Evolutionary conservation across 2,329 filamentous ascomycete species (phyloP), one percentile per base, ranked within the genome.

Genomic region (Alternaria burnsii): DNA sequence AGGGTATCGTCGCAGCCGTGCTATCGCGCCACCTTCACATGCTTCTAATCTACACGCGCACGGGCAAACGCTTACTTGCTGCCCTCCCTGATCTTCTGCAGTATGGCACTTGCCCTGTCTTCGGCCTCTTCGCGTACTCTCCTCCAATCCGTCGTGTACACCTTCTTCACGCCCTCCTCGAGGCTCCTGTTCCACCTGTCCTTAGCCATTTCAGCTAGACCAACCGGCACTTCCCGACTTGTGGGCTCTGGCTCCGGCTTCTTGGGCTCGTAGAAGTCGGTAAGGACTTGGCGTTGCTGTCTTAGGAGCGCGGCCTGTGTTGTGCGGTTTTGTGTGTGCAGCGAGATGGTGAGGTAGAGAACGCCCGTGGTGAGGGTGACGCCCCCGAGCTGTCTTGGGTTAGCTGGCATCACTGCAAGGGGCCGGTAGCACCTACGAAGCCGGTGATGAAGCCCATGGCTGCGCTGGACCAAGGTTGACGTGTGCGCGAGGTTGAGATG

Each of bases 361-460:
- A 76, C 64, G 48, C 81, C 77, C 11, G 82, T 79, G 52, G 83
- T 84, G 55, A 85, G 79, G 60, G 83, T 84, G 62, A 84, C 76
- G 73, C 83, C 83, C 70, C 82, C 80, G 60, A 85, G 77, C 83
- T 84, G 66, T 16, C 20, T 9, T 28, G 10, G 24, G 24, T 60
- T 42, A 60, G 58, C 41, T 4, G n/a, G 14, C 24, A 20, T 7
- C 22, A 42, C 22, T 26, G 26, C 11, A 20, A 14, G 32, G 12
- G n/a, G 14, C 24, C 1, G 32, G 22, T 7, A 40, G 38, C 38
- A 72, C 77, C 47, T 77, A 84, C 83, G 68, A 84, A 82, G 76
- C 82, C 83, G 18, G 81, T 82, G 61, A 81, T 82, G 78, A 85
- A 84, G 73, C 82, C 82, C 83, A 85, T 85, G 66, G 56, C 43